These are phyloP conservation scores for Trametes cinnabarina DNA, from an alignment of 768 basidiomycete species.

Conservation along the genomic window DNA sequence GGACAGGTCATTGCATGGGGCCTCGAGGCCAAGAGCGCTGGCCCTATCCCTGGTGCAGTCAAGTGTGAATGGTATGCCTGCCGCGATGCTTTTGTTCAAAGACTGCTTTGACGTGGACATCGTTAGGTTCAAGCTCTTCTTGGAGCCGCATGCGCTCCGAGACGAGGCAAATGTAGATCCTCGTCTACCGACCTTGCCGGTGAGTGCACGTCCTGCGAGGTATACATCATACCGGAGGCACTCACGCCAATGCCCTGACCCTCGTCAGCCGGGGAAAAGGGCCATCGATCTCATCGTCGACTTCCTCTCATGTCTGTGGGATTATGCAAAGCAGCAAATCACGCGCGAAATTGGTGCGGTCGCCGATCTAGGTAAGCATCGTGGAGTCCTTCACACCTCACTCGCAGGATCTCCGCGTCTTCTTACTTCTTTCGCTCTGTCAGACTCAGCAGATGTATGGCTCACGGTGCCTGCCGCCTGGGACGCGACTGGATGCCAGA, in stretches of 20 bases:
- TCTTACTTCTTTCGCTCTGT: neutral
- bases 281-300: constrained; percentile 80
- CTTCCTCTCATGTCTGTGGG: constrained; percentile 81
- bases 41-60: constrained; percentile 60
- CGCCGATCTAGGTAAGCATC: constrained; percentile 70
- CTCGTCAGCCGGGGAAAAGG: constrained; percentile 64
- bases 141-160: constrained; percentile 78
- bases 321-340: constrained; percentile 83
- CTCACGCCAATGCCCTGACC: neutral
- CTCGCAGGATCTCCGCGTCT: constrained; percentile 1
- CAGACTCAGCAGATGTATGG: constrained; percentile 83
- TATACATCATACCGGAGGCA: neutral
- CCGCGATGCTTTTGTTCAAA: neutral
- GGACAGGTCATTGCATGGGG: constrained; percentile 83
- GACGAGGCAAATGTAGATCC: constrained; percentile 71
- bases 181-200: constrained; percentile 76
- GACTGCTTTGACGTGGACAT: neutral
- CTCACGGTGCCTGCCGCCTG: constrained; percentile 88
- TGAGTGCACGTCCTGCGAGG: constrained; percentile 36
- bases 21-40: constrained; percentile 80
- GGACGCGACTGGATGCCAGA: constrained; percentile 81
- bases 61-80: constrained; percentile 51
- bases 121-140: constrained; percentile 79
- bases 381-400: neutral
- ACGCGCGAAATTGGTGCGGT: constrained; percentile 85